Evolutionary conservation across 1,284 basidiomycete species (phyloP).

Genomic region (Microbotryum saponariae): DNA sequence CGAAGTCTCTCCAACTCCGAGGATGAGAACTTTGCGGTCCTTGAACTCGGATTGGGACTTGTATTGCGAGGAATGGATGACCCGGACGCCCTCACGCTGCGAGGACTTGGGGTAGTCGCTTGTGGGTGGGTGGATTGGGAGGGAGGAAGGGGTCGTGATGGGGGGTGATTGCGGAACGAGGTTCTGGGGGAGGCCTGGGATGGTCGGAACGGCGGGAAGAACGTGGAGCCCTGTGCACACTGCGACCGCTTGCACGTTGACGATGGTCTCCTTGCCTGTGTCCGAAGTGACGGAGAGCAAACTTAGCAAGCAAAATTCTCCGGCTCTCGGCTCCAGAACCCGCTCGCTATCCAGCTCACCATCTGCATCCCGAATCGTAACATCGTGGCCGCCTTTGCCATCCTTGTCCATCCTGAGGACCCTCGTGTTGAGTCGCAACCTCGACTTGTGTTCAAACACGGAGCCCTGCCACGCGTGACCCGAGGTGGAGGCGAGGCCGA

Average conservation of each 20-base stretch:
- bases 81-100: constrained; percentile 33
- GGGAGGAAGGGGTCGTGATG: not conserved
- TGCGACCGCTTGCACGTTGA: constrained; percentile 45
- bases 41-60: constrained; percentile 48
- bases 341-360: constrained; percentile 23
- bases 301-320: constrained; percentile 1
- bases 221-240: constrained; percentile 48
- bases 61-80: constrained; percentile 52
- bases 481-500: constrained; percentile 41
- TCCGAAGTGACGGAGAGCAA: not conserved
- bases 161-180: constrained; percentile 7
- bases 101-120: not conserved
- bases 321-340: constrained; percentile 13
- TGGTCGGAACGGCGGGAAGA: constrained; percentile 47
- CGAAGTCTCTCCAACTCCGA: constrained; percentile 60
- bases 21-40: constrained; percentile 51
- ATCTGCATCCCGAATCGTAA: constrained; percentile 32
- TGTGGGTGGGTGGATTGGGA: not conserved
- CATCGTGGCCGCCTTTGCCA: constrained; percentile 41
- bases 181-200: constrained; percentile 43
- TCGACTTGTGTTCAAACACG: constrained; percentile 24
- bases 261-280: constrained; percentile 29
- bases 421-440: constrained; percentile 48
- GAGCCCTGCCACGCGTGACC: constrained; percentile 21
- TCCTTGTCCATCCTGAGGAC: constrained; percentile 45